A percentile compares a stretch with the other conserved stretches of the same genome.
These are phyloP conservation scores for Olyra latifolia DNA, from an alignment of 176 grass and related monocot species.

Conservation along the genomic window DNA sequence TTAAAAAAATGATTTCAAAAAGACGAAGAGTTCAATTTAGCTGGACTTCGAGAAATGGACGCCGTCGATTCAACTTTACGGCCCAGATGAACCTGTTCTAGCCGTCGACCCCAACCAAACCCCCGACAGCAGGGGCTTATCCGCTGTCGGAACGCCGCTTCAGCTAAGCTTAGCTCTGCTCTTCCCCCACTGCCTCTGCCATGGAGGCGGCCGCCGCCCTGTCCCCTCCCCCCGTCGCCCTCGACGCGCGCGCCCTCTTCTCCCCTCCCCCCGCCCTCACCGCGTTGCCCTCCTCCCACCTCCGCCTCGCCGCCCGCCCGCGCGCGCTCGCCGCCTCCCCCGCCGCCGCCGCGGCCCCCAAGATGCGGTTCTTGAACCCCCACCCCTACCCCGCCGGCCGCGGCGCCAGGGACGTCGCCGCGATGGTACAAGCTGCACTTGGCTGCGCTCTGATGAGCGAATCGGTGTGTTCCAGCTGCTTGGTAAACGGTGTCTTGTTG, in stretches of 20 bases:
- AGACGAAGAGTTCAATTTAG: too few species aligned
- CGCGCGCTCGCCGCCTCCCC: conserved; percentile 14
- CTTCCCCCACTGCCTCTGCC: conserved; percentile 3
- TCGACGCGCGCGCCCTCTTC: conserved; percentile 34
- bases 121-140: conserved; percentile 38
- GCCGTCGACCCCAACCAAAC: neutral
- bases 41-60: too few species aligned
- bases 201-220: conserved; percentile 50
- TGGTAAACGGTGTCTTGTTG: neutral
- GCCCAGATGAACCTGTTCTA: neutral
- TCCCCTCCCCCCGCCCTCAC: conserved; percentile 25
- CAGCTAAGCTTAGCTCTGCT: neutral
- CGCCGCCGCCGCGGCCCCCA: neutral
- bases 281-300: conserved; percentile 16
- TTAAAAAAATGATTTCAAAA: too few species aligned
- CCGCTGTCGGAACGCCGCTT: conserved; percentile 21
- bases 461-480: neutral
- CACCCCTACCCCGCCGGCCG: conserved; percentile 23
- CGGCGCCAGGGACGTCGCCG: conserved; percentile 34
- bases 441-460: neutral
- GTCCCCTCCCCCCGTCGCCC: conserved; percentile 35
- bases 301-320: conserved; percentile 33
- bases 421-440: conserved; percentile 35
- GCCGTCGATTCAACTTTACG: too few species aligned
- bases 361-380: conserved; percentile 39